Evolutionary conservation across 805 yeast genomes (phyloP), one percentile per base, ranked within the genome.

Genomic region (Saccharomycopsis malanga): DNA sequence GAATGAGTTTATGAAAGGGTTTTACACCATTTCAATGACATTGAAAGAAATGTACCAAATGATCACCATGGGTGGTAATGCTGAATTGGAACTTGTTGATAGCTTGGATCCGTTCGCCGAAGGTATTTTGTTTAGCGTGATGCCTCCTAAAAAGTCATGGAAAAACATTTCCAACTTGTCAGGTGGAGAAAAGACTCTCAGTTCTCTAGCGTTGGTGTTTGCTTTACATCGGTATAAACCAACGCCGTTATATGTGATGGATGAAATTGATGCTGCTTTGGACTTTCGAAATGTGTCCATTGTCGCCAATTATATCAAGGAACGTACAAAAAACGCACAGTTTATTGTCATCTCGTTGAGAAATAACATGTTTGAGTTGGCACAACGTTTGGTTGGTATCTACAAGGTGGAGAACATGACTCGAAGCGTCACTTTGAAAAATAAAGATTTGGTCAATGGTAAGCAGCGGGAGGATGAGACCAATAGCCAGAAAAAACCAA

Each of bases 131-230:
- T 93, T 93, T 64, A 85, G 96, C 63, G 98, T 93, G 4, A 93
- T 93, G 98, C 99, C 99, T 1, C 99, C 99, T 0, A 91, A 88
- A 67, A 93, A 93, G 63, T 82, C 94, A 34, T 93, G 99, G 99
- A 84, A 85, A 60, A 93, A 93, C 58, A 93, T 93, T 45, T 79
- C 95, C 17, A 93, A 93, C 58, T 67, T 93, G 48, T 88, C 97
- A 2, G 99, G 99, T 55, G 99, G 99, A 54, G 99, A 93, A 58
- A 93, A 93, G 66, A 93, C 99, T 0, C 73, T 93, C 53, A 84
- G 95, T 57, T 91, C 98, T 0, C 71, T 93, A 58, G 98, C 98
- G 0, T 70, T 93, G 56, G 98, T 93, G 2, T 93, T 93, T 72
- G 98, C 98, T 0, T 73, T 93, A 24, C 98, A 93, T 63, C 84